Percentiles rank a stretch among this genome's conserved stretches.
Evolutionary conservation across 2,329 filamentous ascomycete genomes (phyloP).

Genomic region (Ophiostoma quercus): DNA sequence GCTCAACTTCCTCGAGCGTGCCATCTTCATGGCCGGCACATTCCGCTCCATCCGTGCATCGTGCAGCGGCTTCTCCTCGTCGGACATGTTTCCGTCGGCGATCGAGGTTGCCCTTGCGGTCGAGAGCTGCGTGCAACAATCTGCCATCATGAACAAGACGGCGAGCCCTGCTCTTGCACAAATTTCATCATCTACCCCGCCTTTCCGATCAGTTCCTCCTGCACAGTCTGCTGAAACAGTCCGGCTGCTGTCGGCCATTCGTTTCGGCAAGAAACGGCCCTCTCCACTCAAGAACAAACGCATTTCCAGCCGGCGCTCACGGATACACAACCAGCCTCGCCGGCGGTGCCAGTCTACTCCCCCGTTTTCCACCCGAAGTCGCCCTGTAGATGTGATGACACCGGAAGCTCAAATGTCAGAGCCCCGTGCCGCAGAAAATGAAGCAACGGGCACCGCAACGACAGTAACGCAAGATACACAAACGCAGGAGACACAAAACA

Average conservation of each 20-base stretch:
- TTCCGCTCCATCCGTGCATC: constrained; percentile 13
- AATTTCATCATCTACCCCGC: not conserved
- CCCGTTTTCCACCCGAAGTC: not conserved
- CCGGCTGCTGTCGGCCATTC: not conserved
- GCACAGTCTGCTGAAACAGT: too few relatives aligned
- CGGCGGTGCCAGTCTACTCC: not conserved
- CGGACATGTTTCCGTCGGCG: constrained; percentile 13
- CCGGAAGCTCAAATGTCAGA: not conserved
- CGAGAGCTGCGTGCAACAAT: not conserved
- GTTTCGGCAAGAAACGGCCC: not conserved
- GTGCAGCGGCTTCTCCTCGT: not conserved
- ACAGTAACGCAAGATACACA: not conserved
- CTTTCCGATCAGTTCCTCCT: not conserved
- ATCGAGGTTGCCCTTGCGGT: constrained; percentile 17
- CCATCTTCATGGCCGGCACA: constrained; percentile 11
- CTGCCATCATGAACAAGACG: not conserved
- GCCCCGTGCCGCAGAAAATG: not conserved
- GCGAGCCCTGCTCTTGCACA: not conserved
- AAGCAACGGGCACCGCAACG: not conserved
- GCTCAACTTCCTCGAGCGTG: constrained; percentile 14
- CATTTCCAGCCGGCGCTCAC: not conserved
- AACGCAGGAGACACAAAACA: not conserved
- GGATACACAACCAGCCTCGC: not conserved
- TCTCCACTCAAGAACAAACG: not conserved
- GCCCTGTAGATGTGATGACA: not conserved